Evolutionary conservation across 495 filamentous ascomycete genomes (phyloP), one percentile per base, ranked within the genome.

Genomic region (Acidiella bohemica): DNA sequence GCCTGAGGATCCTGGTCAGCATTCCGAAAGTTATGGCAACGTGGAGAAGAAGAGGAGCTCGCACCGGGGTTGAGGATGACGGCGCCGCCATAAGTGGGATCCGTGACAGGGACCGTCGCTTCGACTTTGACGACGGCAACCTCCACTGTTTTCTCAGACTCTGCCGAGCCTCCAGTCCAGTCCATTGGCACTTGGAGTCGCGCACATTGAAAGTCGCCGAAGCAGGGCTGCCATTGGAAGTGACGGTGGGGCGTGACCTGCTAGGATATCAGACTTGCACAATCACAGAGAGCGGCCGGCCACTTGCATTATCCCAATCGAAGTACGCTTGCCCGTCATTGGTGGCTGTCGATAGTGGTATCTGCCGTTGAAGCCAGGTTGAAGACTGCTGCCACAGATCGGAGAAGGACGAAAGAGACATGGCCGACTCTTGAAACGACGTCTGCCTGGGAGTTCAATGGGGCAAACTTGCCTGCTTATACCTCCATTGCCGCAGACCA

Each of bases 51-150:
- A n/a, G n/a, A n/a, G n/a, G n/a, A 44, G 0, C n/a, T 53, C 41
- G 35, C 40, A 68, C 67, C 67, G 23, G 55, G 61, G 36, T 66
- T 64, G 41, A 65, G 36, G 26, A 64, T 43, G 7, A 67, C 44
- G n/a, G 62, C 47, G 2, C 64, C 64, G 9, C 56, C 62, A 45
- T 67, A 67, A 26, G 56, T 41, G 9, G 54, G 51, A 49, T 67
- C 59, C 11, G 58, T 61, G 20, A 55, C 53, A 0, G 61, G 53
- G 4, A 67, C 64, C 33, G 46, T 57, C 5, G 64, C 64, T 6
- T 62, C 60, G 3, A 59, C 24, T 39, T 54, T 59, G 23, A 47
- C 41, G 2, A 67, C 42, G 1, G 60, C 64, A 12, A 67, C 37
- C n/a, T 48, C 50, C 12, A 65, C 50, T 3, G 37, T 49, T 65